Evolutionary conservation across 441 rosid species (phyloP).

Genomic region (Viola pubescens): DNA sequence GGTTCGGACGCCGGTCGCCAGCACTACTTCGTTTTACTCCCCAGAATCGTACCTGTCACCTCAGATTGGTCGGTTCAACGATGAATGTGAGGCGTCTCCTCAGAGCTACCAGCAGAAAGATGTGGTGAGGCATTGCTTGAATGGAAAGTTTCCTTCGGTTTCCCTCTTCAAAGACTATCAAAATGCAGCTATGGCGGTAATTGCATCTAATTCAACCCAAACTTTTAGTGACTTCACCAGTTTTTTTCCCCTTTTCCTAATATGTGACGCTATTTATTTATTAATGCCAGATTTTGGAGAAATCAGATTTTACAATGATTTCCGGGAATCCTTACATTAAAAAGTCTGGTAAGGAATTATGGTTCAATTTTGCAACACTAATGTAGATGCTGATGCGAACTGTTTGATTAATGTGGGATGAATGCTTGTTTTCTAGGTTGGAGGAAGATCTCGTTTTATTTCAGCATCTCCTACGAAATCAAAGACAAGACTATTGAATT

Average conservation of each 20-base stretch:
- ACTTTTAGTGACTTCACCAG: background rate
- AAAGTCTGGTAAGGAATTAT: slow-evolving; percentile 59
- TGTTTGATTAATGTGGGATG: slow-evolving; percentile 13
- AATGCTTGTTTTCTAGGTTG: slow-evolving; percentile 48
- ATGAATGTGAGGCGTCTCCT: slow-evolving; percentile 31
- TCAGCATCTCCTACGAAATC: slow-evolving; percentile 81
- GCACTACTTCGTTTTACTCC: slow-evolving; percentile 21
- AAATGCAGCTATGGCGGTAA: slow-evolving; percentile 83
- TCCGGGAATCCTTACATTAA: slow-evolving; percentile 79
- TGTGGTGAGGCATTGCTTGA: slow-evolving; percentile 59
- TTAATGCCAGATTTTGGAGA: slow-evolving; percentile 68
- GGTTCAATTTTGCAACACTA: background rate
- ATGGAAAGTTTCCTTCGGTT: slow-evolving; percentile 75
- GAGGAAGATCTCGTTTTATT: slow-evolving; percentile 91
- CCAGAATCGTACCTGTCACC: slow-evolving; percentile 68
- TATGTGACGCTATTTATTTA: background rate
- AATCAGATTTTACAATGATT: slow-evolving; percentile 73
- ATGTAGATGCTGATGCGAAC: background rate
- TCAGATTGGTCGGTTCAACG: slow-evolving; percentile 33
- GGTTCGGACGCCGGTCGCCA: slow-evolving; percentile 33
- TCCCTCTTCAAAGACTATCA: slow-evolving; percentile 78
- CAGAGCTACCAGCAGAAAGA: slow-evolving; percentile 32
- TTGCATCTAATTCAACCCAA: background rate
- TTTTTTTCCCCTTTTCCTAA: background rate
- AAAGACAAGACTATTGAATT: slow-evolving; percentile 82